Base-by-base conservation (phyloP, 1,284 basidiomycete species). In the Leccinum insolens region DNA sequence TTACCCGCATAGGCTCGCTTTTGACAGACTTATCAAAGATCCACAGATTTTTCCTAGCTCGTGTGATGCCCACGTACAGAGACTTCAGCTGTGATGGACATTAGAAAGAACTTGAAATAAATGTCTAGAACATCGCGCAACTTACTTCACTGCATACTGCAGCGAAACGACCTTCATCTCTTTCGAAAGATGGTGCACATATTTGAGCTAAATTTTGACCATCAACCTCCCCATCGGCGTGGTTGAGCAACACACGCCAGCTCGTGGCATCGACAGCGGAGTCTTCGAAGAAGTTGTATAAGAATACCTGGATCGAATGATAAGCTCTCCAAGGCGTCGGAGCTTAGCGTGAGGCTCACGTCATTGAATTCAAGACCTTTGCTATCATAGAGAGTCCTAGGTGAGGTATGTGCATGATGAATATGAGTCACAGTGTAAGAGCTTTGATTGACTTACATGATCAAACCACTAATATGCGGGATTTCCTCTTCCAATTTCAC, bases 291-390 rank as follows among this genome's bases (percentile, higher is more conserved):
- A 91, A 91, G 68, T 91, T 86, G 71, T 88, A 92, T 1, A 93
- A 73, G 2, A 93, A 78, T 2, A 92, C 90, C 89, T 92, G 72
- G 11, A 59, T 67, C 46, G 25, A 22, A 46, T 3, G 1, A 52
- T 76, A 12, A 73, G 37, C 41, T 41, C 11, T 39, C 3, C 7
- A 20, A 20, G 9, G 61, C 7, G 4, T 4, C 2, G 5, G 22
- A 8, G 1, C 3, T n/a, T 64, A 28, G 22, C 28, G 4, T 15
- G 14, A 6, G 22, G 9, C 83, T 67, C 69, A 90, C 89, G 67
- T 92, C 90, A 69, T 91, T 85, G 73, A 92, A 92, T 73, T 92
- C 91, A 0, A 92, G 79, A 1, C 91, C 91, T 75, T 93, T 93
- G 81, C 86, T 88, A 63, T 93, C 89, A 69, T 90, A 90, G 2